Evolutionary conservation across 495 filamentous ascomycete species (phyloP).

Genomic region (Aspergillus sclerotioniger): DNA sequence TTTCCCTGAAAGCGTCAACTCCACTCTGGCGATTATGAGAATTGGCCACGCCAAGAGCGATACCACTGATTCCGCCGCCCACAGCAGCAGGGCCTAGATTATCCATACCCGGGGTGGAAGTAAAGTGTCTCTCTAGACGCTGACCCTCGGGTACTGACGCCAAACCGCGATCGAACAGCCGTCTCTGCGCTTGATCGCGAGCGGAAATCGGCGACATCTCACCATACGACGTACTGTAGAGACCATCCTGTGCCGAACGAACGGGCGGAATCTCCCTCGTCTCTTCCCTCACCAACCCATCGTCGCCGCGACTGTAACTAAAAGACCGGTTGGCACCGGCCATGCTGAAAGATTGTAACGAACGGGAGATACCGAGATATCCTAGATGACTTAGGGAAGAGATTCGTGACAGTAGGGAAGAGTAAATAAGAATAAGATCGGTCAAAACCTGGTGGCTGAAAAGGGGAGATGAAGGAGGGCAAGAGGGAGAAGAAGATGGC

Average conservation of each 20-base stretch:
- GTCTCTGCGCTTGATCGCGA: slow-evolving; percentile 9
- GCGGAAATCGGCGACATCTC: slow-evolving; percentile 22
- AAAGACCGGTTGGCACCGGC: slow-evolving; percentile 19
- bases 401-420: not conserved
- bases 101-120: slow-evolving; percentile 69
- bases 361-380: not conserved
- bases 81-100: slow-evolving; percentile 69
- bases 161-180: slow-evolving; percentile 8
- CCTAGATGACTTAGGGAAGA: not conserved
- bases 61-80: slow-evolving; percentile 75
- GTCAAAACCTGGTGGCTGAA: not conserved
- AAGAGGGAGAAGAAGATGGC: not conserved
- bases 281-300: slow-evolving; percentile 1
- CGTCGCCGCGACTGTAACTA: slow-evolving; percentile 23
- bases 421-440: slow-evolving; percentile 1
- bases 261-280: not conserved
- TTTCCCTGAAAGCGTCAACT: slow-evolving; percentile 60
- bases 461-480: not conserved
- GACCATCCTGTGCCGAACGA: not conserved
- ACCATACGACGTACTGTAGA: slow-evolving; percentile 12
- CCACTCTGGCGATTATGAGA: slow-evolving; percentile 71
- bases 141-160: slow-evolving; percentile 19
- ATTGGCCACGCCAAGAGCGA: slow-evolving; percentile 72
- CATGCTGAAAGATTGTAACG: slow-evolving; percentile 17
- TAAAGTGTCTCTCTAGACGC: slow-evolving; percentile 30